phyloP scores from a whole-genome alignment of 352 stramenopile species.

The Aphanomyces invadans region DNA sequence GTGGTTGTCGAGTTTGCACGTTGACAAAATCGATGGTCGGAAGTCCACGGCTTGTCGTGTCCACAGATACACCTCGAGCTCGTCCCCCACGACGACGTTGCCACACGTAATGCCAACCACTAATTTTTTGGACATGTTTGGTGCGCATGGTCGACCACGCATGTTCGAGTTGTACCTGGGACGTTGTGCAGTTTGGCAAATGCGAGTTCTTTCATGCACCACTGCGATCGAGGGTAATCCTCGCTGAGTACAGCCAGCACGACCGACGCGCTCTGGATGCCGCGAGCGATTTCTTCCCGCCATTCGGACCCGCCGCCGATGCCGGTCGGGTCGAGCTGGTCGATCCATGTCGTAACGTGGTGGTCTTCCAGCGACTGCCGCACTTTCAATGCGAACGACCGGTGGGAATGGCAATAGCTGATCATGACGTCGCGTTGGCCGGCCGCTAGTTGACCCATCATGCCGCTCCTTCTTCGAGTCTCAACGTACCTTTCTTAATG shows the following conservation, averaged over 20 bases:
- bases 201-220: conserved; percentile 82
- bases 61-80: conserved; percentile 82
- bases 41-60: conserved; percentile 81
- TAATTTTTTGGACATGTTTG: conserved; percentile 6
- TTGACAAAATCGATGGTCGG: conserved; percentile 34
- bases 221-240: conserved; percentile 72
- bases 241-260: conserved; percentile 62
- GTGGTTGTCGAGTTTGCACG: conserved; percentile 18
- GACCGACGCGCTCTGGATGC: conserved; percentile 64
- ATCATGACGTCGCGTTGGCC: conserved; percentile 82
- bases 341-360: conserved; percentile 79
- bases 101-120: conserved; percentile 81
- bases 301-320: conserved; percentile 73
- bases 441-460: conserved; percentile 28
- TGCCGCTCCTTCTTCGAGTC: neutral
- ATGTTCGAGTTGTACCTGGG: conserved; percentile 3
- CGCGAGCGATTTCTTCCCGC: conserved; percentile 71
- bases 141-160: conserved; percentile 2
- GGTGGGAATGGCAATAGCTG: conserved; percentile 78
- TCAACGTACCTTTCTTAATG: conserved; percentile 54
- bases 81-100: conserved; percentile 72
- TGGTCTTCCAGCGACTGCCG: conserved; percentile 58
- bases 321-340: conserved; percentile 72
- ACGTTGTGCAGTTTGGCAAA: conserved; percentile 83
- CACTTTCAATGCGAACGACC: conserved; percentile 50